phyloP scores from a whole-genome alignment of 495 filamentous ascomycete genomes.

The Tuber calosporum region DNA sequence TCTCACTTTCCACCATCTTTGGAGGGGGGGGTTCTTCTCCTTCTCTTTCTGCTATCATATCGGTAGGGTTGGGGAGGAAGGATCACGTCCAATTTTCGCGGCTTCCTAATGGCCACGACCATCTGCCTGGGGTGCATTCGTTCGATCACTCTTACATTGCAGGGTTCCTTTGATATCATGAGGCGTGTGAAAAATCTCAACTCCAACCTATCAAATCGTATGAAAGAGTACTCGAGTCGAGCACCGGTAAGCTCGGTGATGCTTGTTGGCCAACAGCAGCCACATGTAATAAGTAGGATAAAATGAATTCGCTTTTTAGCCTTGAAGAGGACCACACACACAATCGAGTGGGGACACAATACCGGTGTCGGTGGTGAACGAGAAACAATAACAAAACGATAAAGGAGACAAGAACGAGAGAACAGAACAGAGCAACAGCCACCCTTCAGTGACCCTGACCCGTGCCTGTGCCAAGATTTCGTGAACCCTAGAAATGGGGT shows the following conservation, averaged over 20 bases:
- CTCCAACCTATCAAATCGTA: neutral
- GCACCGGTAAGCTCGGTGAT: neutral
- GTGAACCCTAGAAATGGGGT: neutral
- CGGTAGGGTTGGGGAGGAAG: neutral
- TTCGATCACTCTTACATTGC: neutral
- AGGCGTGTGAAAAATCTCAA: neutral
- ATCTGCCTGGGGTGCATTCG: neutral
- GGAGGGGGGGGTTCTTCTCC: neutral
- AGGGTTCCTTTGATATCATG: constrained; percentile 2
- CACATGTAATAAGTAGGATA: neutral
- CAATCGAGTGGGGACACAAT: neutral
- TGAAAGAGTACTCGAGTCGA: neutral
- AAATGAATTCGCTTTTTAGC: neutral
- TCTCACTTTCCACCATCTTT: neutral
- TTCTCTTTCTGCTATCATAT: neutral
- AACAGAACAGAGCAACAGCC: neutral
- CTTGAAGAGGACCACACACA: neutral
- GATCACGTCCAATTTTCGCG: neutral
- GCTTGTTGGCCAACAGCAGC: neutral
- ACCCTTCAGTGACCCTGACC: neutral
- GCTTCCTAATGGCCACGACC: neutral
- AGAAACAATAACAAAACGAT: constrained; percentile 5
- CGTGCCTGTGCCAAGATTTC: neutral
- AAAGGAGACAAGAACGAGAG: neutral
- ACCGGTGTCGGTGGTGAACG: neutral